Base-by-base conservation (phyloP, 345 rosid species). In the Carallia brachiata region DNA sequence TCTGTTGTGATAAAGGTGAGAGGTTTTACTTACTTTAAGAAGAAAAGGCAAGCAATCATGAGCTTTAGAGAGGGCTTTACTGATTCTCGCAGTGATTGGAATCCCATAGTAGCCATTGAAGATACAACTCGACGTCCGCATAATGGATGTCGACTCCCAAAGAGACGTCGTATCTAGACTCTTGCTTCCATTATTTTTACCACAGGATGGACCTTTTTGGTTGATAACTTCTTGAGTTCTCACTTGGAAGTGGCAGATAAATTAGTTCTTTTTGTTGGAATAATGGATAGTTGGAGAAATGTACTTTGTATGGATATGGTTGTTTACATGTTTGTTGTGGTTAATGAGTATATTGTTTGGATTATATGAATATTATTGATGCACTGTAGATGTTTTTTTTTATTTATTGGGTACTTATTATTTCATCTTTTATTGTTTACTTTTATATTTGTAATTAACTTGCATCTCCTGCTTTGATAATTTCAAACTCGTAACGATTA, bases 121-220 rank as follows among this genome's bases (percentile, higher is more conserved):
- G 97, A 95, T 74, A 83, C 89, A 3, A 95, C 97, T 73, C 86
- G 90, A 31, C 82, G 69, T 13, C 83, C 97, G 7, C 97, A 95
- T 76, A 95, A 95, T 70, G 99, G 97, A 63, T 95, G 96, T 74
- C 83, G 97, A 44, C 92, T 87, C 67, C 93, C 88, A 30, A 89
- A 84, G 83, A 84, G 85, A 71, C 92, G 99, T 73, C 86, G 99
- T 0, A 75, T 85, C 54, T 89, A 80, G 77, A 36, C 52, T 52
- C 6, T 27, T 13, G 36, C 30, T 52, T 66, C 0, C 39, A 23
- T 52, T 60, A 13, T 36, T 6, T 59, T 40, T 4, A 44, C 23
- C 6, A 16, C 62, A 10, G 23, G 62, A 56, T 59, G n/a, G 8
- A 68, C 61, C 63, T 47, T 44, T 31, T 48, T 34, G 15, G 6